Base-by-base conservation (phyloP, 306 rosid genomes). In the Prosopis cineraria region DNA sequence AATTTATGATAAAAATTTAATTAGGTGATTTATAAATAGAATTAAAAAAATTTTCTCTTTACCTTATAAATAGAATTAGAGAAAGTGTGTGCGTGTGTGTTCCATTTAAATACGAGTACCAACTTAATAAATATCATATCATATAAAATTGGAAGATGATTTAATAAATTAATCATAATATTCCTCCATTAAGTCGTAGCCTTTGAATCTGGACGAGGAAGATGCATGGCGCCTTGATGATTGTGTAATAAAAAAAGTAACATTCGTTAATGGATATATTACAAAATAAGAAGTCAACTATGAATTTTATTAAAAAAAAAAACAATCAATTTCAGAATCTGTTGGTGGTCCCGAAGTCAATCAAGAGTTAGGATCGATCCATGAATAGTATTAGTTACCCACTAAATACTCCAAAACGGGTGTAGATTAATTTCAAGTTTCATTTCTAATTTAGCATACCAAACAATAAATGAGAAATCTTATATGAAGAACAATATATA, bases 231-330 rank as follows among this genome's bases (percentile, higher is more conserved):
- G 27, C 39, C 25, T 63, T 63, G 25, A 33, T 63, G 43, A 30
- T 63, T 63, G 43, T 63, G 43, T n/a, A 62, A 63, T 33, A 63
- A 63, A 63, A 25, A 63, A 63, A 63, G 68, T 6, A 63, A 33
- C 68, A 33, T 63, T 33, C 19, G 33, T 63, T 33, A 19, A 7
- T 31, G 25, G 43, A 33, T 17, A 33, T 33, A 63, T 34, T 63
- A 63, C 16, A 55, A 55, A 63, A 63, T 58, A 27, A 2, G 16
- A 17, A 63, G 68, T 33, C 68, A 63, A 63, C 68, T 63, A 17
- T 63, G 68, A 17, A 1, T 63, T 63, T 17, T 0, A n/a, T n/a
- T n/a, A n/a, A n/a, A n/a, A n/a, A n/a, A n/a, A n/a, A 63, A 63
- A 59, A 13, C 66, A 27, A 59, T 56, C 19, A 56, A 11, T 29